These are phyloP conservation scores for Saccharomycopsis synnaedendra DNA, from an alignment of 805 yeast genomes.

Conservation along the genomic window DNA sequence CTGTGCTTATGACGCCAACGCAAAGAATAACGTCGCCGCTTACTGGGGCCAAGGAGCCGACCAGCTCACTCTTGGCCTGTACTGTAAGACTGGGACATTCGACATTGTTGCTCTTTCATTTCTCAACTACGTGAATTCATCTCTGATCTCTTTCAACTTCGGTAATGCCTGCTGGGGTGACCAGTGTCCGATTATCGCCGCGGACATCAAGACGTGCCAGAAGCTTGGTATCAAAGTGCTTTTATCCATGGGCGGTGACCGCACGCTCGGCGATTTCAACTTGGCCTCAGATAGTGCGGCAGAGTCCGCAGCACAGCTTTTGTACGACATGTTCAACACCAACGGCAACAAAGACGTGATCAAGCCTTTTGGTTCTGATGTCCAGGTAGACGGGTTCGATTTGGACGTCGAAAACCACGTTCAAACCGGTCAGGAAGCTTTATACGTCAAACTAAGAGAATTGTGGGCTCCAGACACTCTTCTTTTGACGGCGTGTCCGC, in stretches of 20 bases:
- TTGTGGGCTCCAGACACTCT: slow-evolving; percentile 30
- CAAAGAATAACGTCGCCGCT: slow-evolving; percentile 40
- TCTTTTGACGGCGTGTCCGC: slow-evolving; percentile 57
- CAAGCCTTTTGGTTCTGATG: slow-evolving; percentile 19
- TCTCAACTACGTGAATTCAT: slow-evolving; percentile 31
- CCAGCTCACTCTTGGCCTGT: slow-evolving; percentile 32
- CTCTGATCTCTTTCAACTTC: slow-evolving; percentile 28
- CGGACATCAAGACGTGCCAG: slow-evolving; percentile 70
- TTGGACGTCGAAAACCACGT: slow-evolving; percentile 22
- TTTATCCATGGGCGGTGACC: slow-evolving; percentile 64
- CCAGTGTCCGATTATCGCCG: slow-evolving; percentile 36
- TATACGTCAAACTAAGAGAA: slow-evolving; percentile 27
- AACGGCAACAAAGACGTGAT: slow-evolving; percentile 30
- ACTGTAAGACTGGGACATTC: slow-evolving; percentile 43
- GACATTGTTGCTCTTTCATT: slow-evolving; percentile 25
- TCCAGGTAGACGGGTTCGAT: slow-evolving; percentile 15
- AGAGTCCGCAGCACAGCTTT: slow-evolving; percentile 41
- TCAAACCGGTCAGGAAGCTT: slow-evolving; percentile 40
- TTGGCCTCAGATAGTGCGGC: slow-evolving; percentile 76
- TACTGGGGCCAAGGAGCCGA: slow-evolving; percentile 64
- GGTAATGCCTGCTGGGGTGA: slow-evolving; percentile 27
- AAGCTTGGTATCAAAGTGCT: slow-evolving; percentile 61
- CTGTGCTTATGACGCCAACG: slow-evolving; percentile 24
- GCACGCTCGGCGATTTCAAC: slow-evolving; percentile 57
- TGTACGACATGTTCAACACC: slow-evolving; percentile 43